Percentiles rank a stretch among this genome's conserved stretches.
These are phyloP conservation scores for Nematocida sp. DNA, from an alignment of 371 early-diverging fungal genomes.

Conservation along the genomic window DNA sequence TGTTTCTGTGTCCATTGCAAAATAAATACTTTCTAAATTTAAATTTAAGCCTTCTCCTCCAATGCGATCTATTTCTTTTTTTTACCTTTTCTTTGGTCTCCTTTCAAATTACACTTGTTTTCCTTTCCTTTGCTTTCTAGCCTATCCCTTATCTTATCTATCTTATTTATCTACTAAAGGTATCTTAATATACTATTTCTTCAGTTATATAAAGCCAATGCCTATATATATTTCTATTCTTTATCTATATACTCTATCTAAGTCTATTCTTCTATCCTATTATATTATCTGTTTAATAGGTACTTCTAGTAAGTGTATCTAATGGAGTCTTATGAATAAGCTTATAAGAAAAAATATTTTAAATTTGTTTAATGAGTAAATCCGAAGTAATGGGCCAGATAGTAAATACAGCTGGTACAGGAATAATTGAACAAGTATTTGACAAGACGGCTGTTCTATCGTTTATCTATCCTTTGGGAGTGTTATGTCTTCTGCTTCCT, in stretches of 20 bases:
- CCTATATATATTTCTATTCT: neutral
- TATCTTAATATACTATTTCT: neutral
- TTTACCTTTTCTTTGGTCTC: neutral
- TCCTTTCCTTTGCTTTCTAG: neutral
- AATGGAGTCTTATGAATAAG: too few species aligned
- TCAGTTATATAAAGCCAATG: neutral
- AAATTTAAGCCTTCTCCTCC: neutral
- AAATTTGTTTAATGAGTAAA: too few species aligned
- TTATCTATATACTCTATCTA: neutral
- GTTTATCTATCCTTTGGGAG: slow-evolving; percentile 19
- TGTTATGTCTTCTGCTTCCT: slow-evolving; percentile 46
- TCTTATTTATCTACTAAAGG: neutral
- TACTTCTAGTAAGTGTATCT: too few species aligned
- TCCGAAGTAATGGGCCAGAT: neutral
- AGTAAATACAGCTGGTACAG: neutral
- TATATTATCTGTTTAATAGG: neutral
- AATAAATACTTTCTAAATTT: neutral
- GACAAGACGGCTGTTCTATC: neutral
- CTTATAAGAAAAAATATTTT: too few species aligned
- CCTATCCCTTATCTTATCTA: neutral
- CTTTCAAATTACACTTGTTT: neutral
- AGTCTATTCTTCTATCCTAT: neutral
- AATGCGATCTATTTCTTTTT: neutral
- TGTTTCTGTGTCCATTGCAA: neutral
- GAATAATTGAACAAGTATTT: neutral